These are phyloP conservation scores for Tuctoria greenei DNA, from an alignment of 176 grass and related monocot genomes.

Conservation along the genomic window DNA sequence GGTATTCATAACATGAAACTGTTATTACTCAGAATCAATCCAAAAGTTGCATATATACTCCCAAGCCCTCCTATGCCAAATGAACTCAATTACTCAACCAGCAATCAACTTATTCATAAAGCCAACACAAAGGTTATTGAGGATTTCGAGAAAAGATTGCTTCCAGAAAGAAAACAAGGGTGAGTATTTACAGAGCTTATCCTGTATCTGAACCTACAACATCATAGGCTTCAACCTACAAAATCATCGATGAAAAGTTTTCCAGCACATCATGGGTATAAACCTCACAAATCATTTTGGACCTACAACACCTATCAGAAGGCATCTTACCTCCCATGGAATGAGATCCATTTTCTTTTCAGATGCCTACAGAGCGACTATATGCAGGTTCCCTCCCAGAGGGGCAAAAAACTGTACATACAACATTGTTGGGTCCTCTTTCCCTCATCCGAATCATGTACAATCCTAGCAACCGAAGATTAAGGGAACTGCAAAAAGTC, in stretches of 20 bases:
- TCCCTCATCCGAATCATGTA: constrained; percentile 17
- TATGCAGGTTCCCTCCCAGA: constrained; percentile 29
- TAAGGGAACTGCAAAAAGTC: constrained; percentile 38
- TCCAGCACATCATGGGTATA: constrained; percentile 16
- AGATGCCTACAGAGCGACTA: constrained; percentile 31
- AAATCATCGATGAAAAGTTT: constrained; percentile 13
- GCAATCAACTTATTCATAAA: not conserved
- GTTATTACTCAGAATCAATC: not conserved
- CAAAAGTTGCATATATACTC: not conserved
- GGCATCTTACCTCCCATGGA: constrained; percentile 23
- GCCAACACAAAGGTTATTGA: constrained; percentile 4
- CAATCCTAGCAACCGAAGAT: constrained; percentile 30
- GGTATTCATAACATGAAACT: not conserved
- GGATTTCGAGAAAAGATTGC: not conserved
- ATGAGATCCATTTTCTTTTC: constrained; percentile 22
- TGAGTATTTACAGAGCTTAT: constrained; percentile 28
- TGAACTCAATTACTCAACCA: not conserved
- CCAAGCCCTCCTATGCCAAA: not conserved
- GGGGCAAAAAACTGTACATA: constrained; percentile 54
- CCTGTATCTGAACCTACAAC: constrained; percentile 10
- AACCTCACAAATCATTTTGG: constrained; percentile 40
- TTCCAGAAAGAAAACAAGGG: not conserved
- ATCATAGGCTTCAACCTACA: constrained; percentile 19
- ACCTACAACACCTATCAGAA: constrained; percentile 40
- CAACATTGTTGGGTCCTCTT: constrained; percentile 40